phyloP scores from a whole-genome alignment of 169 alveolate genomes.

The Plasmodium fragile region DNA sequence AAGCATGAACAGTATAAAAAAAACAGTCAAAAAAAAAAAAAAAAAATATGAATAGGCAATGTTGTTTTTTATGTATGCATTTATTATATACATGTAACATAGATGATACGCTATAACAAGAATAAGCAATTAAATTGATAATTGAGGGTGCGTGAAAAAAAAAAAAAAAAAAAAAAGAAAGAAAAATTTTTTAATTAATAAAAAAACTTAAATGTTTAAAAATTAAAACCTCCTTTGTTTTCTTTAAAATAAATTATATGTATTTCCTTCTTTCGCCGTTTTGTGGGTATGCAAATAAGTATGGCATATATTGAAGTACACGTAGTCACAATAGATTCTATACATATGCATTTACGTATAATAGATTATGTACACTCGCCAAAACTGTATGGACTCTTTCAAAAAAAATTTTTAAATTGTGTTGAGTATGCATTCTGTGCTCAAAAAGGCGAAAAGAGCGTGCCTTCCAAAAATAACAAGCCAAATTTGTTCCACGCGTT shows the following conservation, averaged over 20 bases:
- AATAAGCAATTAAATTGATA: background rate
- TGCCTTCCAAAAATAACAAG: background rate
- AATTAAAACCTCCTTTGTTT: conserved; percentile 70
- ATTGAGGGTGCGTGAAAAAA: background rate
- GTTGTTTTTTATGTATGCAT: conserved; percentile 43
- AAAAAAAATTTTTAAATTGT: background rate
- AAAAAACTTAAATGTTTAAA: conserved; percentile 72
- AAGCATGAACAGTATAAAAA: conserved; percentile 9
- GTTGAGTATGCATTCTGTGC: conserved; percentile 4
- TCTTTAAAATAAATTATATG: background rate
- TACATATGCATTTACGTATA: background rate
- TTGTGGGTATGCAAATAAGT: conserved; percentile 6
- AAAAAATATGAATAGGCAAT: conserved; percentile 10
- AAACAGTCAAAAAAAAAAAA: conserved; percentile 14
- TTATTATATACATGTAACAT: conserved; percentile 19
- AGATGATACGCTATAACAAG: background rate
- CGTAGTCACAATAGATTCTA: background rate
- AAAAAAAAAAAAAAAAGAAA: background rate
- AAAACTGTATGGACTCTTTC: background rate
- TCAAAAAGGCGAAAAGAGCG: background rate
- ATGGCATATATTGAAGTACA: background rate
- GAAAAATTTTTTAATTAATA: conserved; percentile 40
- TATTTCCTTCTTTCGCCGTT: conserved; percentile 8
- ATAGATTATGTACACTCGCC: background rate
- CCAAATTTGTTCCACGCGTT: background rate